Evolutionary conservation across 139 green algal species (phyloP), one percentile per base, ranked within the genome.

Genomic region (Limnomonas spitsbergensis): DNA sequence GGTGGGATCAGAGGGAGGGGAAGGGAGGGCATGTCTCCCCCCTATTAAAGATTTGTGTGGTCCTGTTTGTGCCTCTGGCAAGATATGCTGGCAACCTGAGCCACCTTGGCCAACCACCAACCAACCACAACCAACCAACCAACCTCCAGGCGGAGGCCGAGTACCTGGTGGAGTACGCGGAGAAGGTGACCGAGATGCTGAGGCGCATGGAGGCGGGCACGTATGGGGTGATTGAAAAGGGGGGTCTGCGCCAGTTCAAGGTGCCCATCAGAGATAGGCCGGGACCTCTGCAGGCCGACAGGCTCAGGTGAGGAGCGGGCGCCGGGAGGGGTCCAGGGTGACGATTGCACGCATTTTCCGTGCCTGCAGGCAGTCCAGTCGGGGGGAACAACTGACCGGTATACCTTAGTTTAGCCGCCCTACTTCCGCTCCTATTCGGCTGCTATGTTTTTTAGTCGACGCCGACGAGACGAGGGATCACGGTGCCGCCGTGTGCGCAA

Each of bases 151-250:
- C 36, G 4, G 80, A 84, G 80, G 34, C 73, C 24, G 74, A 84
- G 9, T 78, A 81, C 74, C 66, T 84, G 27, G 69, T 53, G n/a
- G 56, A 1, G 37, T 84, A 81, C 66, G 72, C 74, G 38, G 75
- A 77, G 67, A 77, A 77, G 40, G 35, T 77, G 70, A 82, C 81
- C 34, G 82, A 86, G 54, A 38, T 86, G 26, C 52, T 86, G 29
- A 73, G 78, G 31, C 40, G 40, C 34, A 82, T 86, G 82, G 82
- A 86, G 69, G 4, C 68, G 4, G 82, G 82, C 2, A 56, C 73
- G 35, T 79, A 83, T 36, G 74, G 66, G 2, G 73, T 86, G 69
- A 40, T 76, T 2, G 82, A 86, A 31, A 61, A 53, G 1, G 73
- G 67, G 37, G 77, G 77, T 1, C 1, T 81, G 34, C 32, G 68